Evolutionary conservation across 2,329 filamentous ascomycete species (phyloP).

Genomic region (Stagonosporopsis cucurbitacearum): DNA sequence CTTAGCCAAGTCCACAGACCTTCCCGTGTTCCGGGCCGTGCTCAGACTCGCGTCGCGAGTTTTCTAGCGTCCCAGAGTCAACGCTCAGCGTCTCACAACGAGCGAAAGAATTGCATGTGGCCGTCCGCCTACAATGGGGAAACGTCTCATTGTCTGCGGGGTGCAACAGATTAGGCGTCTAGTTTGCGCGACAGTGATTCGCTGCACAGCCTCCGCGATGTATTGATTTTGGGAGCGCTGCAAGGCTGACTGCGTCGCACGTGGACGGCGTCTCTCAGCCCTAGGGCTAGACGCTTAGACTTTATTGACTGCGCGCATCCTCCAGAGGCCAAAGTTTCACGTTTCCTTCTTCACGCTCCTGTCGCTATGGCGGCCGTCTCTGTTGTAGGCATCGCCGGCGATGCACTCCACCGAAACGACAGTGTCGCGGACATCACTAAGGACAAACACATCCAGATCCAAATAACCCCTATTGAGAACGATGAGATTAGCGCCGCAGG

Average conservation of each 20-base stretch:
- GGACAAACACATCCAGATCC: constrained; percentile 16
- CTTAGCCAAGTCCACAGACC: constrained; percentile 15
- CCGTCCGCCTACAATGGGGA: constrained; percentile 1
- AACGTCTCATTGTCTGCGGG: constrained; percentile 8
- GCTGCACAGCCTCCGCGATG: constrained; percentile 7
- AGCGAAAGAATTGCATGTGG: constrained; percentile 1
- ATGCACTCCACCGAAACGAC: constrained; percentile 16
- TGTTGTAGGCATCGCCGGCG: constrained; percentile 18
- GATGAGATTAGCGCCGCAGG: constrained; percentile 13
- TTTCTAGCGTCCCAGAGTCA: constrained; percentile 11
- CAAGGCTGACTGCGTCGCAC: constrained; percentile 22
- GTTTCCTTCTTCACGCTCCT: constrained; percentile 6
- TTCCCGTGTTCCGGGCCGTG: constrained; percentile 17
- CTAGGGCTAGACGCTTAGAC: constrained; percentile 20
- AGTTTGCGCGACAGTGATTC: constrained; percentile 4
- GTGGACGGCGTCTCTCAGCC: constrained; percentile 19
- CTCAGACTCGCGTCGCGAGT: constrained; percentile 10
- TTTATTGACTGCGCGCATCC: constrained; percentile 17
- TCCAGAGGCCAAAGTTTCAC: constrained; percentile 8
- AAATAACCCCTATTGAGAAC: constrained; percentile 13
- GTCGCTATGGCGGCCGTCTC: constrained; percentile 17
- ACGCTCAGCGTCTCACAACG: constrained; percentile 10
- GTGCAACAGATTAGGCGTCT: constrained; percentile 5
- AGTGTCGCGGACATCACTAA: constrained; percentile 10
- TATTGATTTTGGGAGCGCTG: constrained; percentile 18